Conservation (phyloP, 2,329 filamentous ascomycete genomes). For the Chrysosphaeria jannelii region DNA sequence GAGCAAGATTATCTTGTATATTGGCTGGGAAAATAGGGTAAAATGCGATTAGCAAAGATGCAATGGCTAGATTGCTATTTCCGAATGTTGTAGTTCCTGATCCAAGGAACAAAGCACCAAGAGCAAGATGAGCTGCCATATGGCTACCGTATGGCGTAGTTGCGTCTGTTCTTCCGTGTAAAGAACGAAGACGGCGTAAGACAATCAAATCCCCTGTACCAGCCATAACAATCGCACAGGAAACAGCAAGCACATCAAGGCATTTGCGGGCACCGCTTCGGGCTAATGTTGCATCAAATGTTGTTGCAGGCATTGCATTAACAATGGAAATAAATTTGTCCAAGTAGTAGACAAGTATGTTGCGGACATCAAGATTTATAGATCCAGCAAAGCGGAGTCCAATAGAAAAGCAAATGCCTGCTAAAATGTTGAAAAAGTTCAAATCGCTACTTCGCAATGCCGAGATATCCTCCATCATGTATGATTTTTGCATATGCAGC, state of each 20-base stretch:
- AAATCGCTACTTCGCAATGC: conserved; percentile 54
- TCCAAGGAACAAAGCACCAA: conserved; percentile 71
- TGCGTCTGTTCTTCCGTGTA: conserved; percentile 62
- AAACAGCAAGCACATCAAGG: conserved; percentile 60
- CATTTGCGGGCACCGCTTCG: conserved; percentile 68
- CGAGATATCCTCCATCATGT: conserved; percentile 25
- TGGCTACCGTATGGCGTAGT: conserved; percentile 84
- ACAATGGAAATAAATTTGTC: conserved; percentile 64
- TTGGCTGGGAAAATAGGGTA: conserved; percentile 77
- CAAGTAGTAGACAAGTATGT: conserved; percentile 57
- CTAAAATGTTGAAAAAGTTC: conserved; percentile 74
- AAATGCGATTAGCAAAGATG: conserved; percentile 63
- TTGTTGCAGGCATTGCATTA: conserved; percentile 16
- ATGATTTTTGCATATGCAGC: conserved; percentile 28
- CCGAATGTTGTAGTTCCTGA: conserved; percentile 82
- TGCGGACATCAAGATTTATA: conserved; percentile 36
- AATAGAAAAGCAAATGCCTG: conserved; percentile 60
- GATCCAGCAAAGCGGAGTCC: conserved; percentile 48
- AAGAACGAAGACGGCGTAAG: conserved; percentile 54
- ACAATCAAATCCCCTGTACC: conserved; percentile 73
- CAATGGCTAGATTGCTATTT: conserved; percentile 63
- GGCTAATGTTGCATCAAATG: conserved; percentile 63
- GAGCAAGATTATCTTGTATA: conserved; percentile 79
- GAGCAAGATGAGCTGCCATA: conserved; percentile 70
- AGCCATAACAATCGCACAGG: conserved; percentile 73